phyloP scores from a whole-genome alignment of 1,284 basidiomycete species.

The Phlebopus sp. region DNA sequence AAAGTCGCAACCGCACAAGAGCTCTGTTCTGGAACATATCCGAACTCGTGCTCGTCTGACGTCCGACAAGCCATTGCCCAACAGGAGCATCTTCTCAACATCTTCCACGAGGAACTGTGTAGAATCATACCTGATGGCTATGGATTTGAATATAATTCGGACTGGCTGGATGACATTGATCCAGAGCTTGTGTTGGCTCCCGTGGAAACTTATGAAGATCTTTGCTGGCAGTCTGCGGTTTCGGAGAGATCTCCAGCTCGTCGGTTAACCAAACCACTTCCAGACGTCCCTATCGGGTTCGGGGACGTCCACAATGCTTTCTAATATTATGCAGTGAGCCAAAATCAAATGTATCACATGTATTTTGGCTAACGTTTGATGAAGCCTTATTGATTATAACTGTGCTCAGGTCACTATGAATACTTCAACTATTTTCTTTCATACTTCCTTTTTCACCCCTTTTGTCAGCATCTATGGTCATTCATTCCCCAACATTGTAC shows the following conservation, averaged over 20 bases:
- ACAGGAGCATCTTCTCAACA: conserved; percentile 28
- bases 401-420: not conserved
- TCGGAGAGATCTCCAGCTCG: conserved; percentile 13
- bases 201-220: conserved; percentile 25
- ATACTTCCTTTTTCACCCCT: conserved; percentile 2
- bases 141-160: conserved; percentile 17
- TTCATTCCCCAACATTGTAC: conserved; percentile 7
- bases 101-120: conserved; percentile 30
- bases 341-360: too few species aligned
- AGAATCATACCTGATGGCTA: conserved; percentile 18
- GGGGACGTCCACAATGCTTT: conserved; percentile 20
- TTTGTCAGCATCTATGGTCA: not conserved
- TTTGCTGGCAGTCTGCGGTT: conserved; percentile 30
- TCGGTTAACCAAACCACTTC: conserved; percentile 11
- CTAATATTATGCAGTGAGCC: conserved; percentile 14
- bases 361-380: not conserved
- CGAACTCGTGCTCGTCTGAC: conserved; percentile 29
- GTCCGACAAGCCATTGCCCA: conserved; percentile 31
- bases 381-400: not conserved
- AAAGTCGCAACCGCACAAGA: conserved; percentile 21
- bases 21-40: conserved; percentile 16
- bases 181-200: conserved; percentile 28
- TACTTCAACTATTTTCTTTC: not conserved
- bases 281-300: conserved; percentile 30
- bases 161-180: conserved; percentile 28